Evolutionary conservation across 192 early-diverging fungal species (phyloP), one percentile per base, ranked within the genome.

Genomic region (Entomortierella beljakovae): DNA sequence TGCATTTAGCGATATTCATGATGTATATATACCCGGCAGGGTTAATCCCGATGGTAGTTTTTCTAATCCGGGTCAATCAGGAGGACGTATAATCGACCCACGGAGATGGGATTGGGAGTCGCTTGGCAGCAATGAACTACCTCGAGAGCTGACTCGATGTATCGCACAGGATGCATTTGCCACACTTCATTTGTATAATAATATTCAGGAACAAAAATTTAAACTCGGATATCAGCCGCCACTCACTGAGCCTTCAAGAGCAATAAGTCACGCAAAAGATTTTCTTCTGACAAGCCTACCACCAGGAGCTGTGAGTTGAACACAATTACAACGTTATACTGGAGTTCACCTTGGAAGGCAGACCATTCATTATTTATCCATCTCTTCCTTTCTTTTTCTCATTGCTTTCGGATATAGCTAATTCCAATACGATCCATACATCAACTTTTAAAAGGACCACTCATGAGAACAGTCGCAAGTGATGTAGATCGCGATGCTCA

Each of bases 41-140:
- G 65, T 60, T 15, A 42, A 59, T 15, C 29, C 54, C 22, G 58
- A 57, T 37, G 49, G 61, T 22, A 42, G 53, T 26, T 52, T 50
- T 22, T 25, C 63, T 15, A 7, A 37, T 10, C 2, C 33, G 49
- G 56, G 34, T n/a, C 59, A 76, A 20, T 26, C 61, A 20, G 59
- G 53, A 1, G 70, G 49, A 16, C 34, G 57, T 23, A 22, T 64
- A 29, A 77, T 79, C 22, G 75, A 79, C 61, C 75, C 75, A 29
- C 50, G 75, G 20, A 40, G 68, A 31, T 70, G 66, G 75, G 75
- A 79, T 28, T 79, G 75, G 75, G 75, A 79, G 28, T 79, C 75
- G 16, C 61, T 65, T 15, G 75, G 75, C 2, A 53, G 68, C 59
- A 29, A 54, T 28, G 75, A 79, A 5, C 49, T 79, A 1, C 64